These are phyloP conservation scores for Diplogelasinospora grovesii DNA, from an alignment of 495 filamentous ascomycete genomes.

Conservation along the genomic window DNA sequence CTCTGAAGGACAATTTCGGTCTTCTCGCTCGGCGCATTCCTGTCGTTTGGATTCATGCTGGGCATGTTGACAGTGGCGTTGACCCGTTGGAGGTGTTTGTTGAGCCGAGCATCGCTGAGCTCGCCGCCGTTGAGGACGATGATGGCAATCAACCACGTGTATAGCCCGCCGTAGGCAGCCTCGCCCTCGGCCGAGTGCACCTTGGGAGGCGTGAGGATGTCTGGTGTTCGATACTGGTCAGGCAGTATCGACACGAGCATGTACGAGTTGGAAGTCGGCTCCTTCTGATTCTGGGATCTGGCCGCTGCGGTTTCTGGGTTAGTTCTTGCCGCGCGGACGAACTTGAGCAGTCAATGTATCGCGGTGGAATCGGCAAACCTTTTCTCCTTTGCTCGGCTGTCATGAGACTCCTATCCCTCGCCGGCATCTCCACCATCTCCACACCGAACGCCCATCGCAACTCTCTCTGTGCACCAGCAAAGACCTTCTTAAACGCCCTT, in stretches of 20 bases:
- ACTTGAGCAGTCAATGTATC: not conserved
- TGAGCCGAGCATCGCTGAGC: constrained; percentile 65
- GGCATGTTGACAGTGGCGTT: constrained; percentile 67
- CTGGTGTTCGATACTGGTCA: constrained; percentile 50
- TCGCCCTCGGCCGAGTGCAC: constrained; percentile 60
- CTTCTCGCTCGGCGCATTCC: constrained; percentile 55
- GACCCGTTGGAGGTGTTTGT: constrained; percentile 64
- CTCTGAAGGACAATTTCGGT: constrained; percentile 69
- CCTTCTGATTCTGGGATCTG: constrained; percentile 34
- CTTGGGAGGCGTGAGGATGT: constrained; percentile 61
- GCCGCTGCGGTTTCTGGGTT: constrained; percentile 21
- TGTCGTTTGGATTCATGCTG: constrained; percentile 36
- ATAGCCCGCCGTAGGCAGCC: constrained; percentile 70
- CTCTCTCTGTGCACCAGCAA: constrained; percentile 58
- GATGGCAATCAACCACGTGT: constrained; percentile 69
- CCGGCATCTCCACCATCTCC: constrained; percentile 76
- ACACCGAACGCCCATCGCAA: constrained; percentile 70
- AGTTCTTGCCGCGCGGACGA: not conserved
- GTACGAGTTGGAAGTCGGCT: constrained; percentile 60
- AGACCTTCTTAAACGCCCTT: constrained; percentile 62
- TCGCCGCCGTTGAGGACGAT: constrained; percentile 63
- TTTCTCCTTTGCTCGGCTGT: constrained; percentile 65
- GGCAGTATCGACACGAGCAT: constrained; percentile 69
- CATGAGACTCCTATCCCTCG: constrained; percentile 79
- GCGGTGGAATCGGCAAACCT: constrained; percentile 11